Base-by-base conservation (phyloP, 352 stramenopile genomes). In the Globisporangium echinulatum region DNA sequence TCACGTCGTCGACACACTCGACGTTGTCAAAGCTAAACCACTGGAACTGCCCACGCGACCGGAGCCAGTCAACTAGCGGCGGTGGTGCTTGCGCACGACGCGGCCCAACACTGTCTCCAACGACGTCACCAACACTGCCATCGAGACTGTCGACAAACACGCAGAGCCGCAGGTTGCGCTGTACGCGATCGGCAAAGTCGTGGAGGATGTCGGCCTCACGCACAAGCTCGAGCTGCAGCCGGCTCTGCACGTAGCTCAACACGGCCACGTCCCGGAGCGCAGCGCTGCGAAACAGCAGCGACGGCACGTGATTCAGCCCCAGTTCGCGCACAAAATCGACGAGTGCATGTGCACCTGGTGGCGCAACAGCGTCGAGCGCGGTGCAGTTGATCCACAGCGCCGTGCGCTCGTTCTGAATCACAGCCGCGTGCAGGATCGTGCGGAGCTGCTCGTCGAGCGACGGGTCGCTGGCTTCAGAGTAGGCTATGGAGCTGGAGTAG, bases 101-200 rank as follows among this genome's bases (percentile, higher is more conserved):
- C 25, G 2, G 2, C 25, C 25, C 25, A 33, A 33, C 25, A 33
- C 25, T 44, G 7, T 14, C 40, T 44, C 7, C 40, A 13, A 8
- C 11, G 40, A 14, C 40, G 40, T 44, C 40, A 10, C 4, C 40
- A 36, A 5, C 38, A 25, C 15, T 7, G n/a, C 40, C 49, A 15
- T 33, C 25, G 25, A 33, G 25, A 33, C n/a, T 37, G 38, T 50
- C 52, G 15, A 68, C 59, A 6, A 83, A 57, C 14, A 88, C 46
- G 13, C 71, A 83, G 0, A 88, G 33, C 3, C 79, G 76, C 7
- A 88, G 47, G 38, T 87, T 80, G 14, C 66, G 53, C 33, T 68
- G 61, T 4, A 85, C 46, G 8, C 66, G 63, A 7, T 59, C 53
- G 10, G 63, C 64, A 17, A 83, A 72, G 33, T 79, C 63, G 3